These are phyloP conservation scores for Candida sanyaensis DNA, from an alignment of 1,139 yeast species.

Conservation along the genomic window DNA sequence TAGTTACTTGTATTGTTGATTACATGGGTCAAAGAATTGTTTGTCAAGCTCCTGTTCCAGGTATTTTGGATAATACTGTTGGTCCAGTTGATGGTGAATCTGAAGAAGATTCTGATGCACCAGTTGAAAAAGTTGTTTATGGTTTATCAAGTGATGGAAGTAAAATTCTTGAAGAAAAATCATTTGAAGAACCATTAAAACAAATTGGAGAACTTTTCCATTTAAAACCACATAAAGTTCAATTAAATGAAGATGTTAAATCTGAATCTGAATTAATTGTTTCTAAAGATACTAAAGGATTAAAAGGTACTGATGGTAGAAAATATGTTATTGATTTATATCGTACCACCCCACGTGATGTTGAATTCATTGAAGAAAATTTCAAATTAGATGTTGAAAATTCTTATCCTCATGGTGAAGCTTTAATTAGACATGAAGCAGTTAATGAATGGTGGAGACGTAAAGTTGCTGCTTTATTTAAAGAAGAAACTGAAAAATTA, in stretches of 20 bases:
- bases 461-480: conserved; percentile 58
- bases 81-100: conserved; percentile 31
- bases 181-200: conserved; percentile 56
- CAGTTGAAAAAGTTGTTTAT: conserved; percentile 58
- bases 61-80: conserved; percentile 62
- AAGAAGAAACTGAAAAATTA: conserved; percentile 49
- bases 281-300: conserved; percentile 83
- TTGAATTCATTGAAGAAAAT: conserved; percentile 65
- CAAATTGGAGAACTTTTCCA: conserved; percentile 77
- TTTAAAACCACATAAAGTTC: conserved; percentile 66
- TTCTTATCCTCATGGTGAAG: conserved; percentile 83
- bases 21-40: conserved; percentile 85
- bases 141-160: conserved; percentile 71
- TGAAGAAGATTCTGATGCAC: conserved; percentile 26
- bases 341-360: conserved; percentile 83
- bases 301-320: conserved; percentile 83
- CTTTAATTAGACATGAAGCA: conserved; percentile 82
- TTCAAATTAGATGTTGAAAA: conserved; percentile 38
- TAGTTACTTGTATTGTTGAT: conserved; percentile 84
- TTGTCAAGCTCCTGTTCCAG: conserved; percentile 98
- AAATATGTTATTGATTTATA: conserved; percentile 82
- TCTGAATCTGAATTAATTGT: conserved; percentile 55
- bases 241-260: conserved; percentile 31
- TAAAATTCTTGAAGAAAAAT: conserved; percentile 46
- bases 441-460: conserved; percentile 88